Base-by-base conservation (phyloP, 495 filamentous ascomycete species). In the Margaritispora aquatica region DNA sequence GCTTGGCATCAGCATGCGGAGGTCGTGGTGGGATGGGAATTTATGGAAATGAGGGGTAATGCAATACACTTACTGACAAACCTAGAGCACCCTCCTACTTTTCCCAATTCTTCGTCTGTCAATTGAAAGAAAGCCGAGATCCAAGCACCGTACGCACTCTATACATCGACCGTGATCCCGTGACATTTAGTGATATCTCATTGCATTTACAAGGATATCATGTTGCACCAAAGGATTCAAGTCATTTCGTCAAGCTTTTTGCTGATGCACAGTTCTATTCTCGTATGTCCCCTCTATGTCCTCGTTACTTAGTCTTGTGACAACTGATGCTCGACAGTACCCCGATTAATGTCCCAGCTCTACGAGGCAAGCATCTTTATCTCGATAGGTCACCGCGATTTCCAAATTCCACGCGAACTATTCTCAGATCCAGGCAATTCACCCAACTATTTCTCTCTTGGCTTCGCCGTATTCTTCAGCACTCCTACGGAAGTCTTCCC, bases 201-300 rank as follows among this genome's bases (percentile, higher is more conserved):
- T 77, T 90, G 53, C 93, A 98, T 77, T 76, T 98, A 11, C 93
- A 98, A 75, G 93, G 93, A 13, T 98, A 98, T 72, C 86, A 96
- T 72, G 79, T 96, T 59, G 75, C 78, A 29, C 94, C 93, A n/a
- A 79, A 81, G 55, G 88, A 96, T 74, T 86, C 88, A 44, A 77
- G 83, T 23, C 87, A 96, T 70, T 96, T 89, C 67, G 94, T 97
- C 63, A 89, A 86, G 50, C 79, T 97, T 46, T 97, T 96, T 72
- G 90, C 93, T 29, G 93, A 98, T 69, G 89, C 93, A 2, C 94
- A 97, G 68, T 98, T 97, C 74, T 98, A 97, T 73, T 89, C 80
- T 68, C 77, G 88, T 92, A 73, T 68, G 83, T 60, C 13, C 9
- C 15, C 60, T 53, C 10, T 8, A 29, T 15, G 20, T 27, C 24